Evolutionary conservation across 2,329 filamentous ascomycete species (phyloP), one percentile per base, ranked within the genome.

Genomic region (Juglanconis juglandina): DNA sequence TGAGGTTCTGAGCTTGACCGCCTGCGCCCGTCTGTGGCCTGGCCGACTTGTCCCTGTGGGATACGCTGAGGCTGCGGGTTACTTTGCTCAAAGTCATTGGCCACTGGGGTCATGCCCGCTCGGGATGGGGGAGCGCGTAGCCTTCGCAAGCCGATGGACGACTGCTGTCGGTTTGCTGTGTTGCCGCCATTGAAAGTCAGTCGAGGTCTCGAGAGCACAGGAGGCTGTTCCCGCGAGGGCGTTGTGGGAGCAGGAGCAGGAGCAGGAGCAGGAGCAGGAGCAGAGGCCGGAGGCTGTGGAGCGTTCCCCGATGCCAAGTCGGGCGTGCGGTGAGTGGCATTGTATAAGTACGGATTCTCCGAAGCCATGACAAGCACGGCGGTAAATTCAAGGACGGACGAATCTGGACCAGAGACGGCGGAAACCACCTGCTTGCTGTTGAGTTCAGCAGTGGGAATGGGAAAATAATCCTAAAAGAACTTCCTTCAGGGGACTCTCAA

Each of bases 1-100:
- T 68, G 66, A 8, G 67, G 68, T 14, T 68, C 68, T 4, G 68
- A 68, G 51, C 65, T 67, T 6, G 68, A 68, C 10, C 67, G 64
- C 13, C 64, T 63, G 37, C 68, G 65, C 14, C 58, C 39, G n/a
- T 53, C 56, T 3, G 50, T 8, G 32, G n/a, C 54, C 9, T 10
- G 47, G 4, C 42, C 41, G 3, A 13, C 46, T 52, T 49, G 35
- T 6, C 33, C 17, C 5, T 61, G 46, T 17, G 33, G 13, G 14
- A 42, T 13, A 10, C 3, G 34, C 47, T 47, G 56, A 5, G 54
- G 51, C 32, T 53, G 46, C 13, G 56, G 53, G 37, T 34, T 53
- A 35, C 13, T 42, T 14, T 56, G 39, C 14, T 54, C 49, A 39
- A 42, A 51, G 44, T 49, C 59, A 4, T 51, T 57, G 5, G 49